Evolutionary conservation across 164 flowering plant genomes (phyloP), one percentile per base, ranked within the genome.

Genomic region (Stephania japonica): DNA sequence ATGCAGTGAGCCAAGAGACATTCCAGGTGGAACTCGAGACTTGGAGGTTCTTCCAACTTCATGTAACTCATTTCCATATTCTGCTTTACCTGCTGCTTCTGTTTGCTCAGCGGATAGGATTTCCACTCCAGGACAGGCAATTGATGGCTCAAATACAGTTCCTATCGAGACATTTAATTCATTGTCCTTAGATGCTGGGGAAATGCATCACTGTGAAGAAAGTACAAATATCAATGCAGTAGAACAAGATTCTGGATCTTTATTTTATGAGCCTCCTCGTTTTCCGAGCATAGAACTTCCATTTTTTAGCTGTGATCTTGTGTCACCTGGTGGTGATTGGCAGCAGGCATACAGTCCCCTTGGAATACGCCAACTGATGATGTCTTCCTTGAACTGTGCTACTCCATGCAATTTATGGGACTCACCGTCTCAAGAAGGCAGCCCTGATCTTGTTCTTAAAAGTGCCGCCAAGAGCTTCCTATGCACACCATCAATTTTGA

Each of bases 331-430:
- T 21, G 76, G 80, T 79, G 98, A 91, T 68, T 77, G 77, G 82
- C 96, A 80, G 73, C 93, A 88, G 77, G 99, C 91, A 70, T 96
- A 84, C 72, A 96, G 99, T 81, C 99, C 99, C 25, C 91, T 96
- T 73, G 99, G 99, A 19, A 89, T 92, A 62, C 94, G 98, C 59
- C 97, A 90, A 76, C 79, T 88, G 61, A 87, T 88, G 92, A 90
- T 91, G 87, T 82, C 93, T 73, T 88, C 91, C 13, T 76, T 84
- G 82, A 86, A 88, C 79, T 86, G 87, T 74, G 79, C 87, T 32
- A 81, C 91, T 49, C 97, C 99, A 47, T 88, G 83, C 75, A 86
- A 86, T 74, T 74, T 91, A 71, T 93, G 95, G 91, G 97, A 89
- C 78, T 90, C 99, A 70, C 97, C 95, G 56, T 75, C 87, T 41